Percentiles rank a stretch among this genome's conserved stretches.
Evolutionary conservation across 2,329 filamentous ascomycete genomes (phyloP).

Genomic region (Fusarium sp.): DNA sequence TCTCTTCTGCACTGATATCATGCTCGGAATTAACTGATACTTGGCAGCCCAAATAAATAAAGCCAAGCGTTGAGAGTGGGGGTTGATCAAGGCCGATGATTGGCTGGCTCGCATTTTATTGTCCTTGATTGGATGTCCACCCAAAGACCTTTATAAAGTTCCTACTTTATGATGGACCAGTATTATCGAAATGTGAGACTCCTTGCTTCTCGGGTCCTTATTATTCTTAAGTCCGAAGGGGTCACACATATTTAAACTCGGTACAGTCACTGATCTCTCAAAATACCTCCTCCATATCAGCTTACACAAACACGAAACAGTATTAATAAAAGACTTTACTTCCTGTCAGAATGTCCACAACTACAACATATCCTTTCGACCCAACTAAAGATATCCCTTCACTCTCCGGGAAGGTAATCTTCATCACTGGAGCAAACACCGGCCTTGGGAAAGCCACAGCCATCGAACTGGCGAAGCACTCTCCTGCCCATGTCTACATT

Average conservation of each 20-base stretch:
- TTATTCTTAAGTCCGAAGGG: background rate
- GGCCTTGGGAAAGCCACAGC: slow-evolving; percentile 5
- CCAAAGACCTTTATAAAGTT: accelerated
- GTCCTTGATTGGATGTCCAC: background rate
- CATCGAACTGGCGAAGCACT: background rate
- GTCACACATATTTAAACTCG: accelerated
- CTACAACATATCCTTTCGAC: accelerated
- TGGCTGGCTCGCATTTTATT: background rate
- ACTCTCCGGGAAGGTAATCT: background rate
- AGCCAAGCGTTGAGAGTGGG: background rate
- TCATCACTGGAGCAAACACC: background rate
- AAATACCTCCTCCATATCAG: too few species aligned
- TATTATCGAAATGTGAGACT: accelerated
- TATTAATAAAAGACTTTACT: too few species aligned
- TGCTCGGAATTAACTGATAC: background rate
- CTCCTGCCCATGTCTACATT: background rate
- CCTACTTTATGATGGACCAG: accelerated
- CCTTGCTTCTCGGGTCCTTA: background rate
- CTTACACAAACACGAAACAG: background rate
- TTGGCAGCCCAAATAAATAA: background rate
- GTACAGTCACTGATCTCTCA: background rate
- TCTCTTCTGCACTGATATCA: background rate
- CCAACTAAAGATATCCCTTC: background rate
- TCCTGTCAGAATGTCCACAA: background rate
- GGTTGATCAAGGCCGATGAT: accelerated